Base-by-base conservation (phyloP, 73 alveolate species). In the Paramecium octaurelia region DNA sequence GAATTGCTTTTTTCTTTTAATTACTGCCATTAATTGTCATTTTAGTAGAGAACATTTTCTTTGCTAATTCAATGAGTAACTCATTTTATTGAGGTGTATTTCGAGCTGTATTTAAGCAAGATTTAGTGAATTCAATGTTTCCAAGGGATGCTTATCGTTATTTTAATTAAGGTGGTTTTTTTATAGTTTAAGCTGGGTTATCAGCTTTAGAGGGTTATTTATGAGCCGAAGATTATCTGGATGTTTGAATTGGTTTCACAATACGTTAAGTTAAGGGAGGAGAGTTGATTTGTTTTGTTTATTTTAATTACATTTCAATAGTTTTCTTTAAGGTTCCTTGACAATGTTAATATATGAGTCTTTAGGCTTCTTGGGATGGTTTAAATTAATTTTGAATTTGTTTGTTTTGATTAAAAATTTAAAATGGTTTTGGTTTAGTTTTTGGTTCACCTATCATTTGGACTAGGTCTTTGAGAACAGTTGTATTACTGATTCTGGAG, bases 91-190 rank as follows among this genome's bases (percentile, higher is more conserved):
- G 6, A 12, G 57, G 87, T 35, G 54, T 73, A 43, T 64, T 64
- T 27, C 77, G 18, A 29, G 84, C 84, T 64, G 44, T 64, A 24
- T 9, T 23, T 18, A 23, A 16, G 21, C 91, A 31, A 8, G 91
- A 43, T 46, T 80, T 44, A 43, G 57, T 21, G 54, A 80, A 18
- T 46, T 80, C 70, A 11, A 46, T 42, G 20, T 80, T 80, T 21
- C 84, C 73, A 21, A 44, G 24, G 0, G 91, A 80, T 80, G 91
- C 46, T 46, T 80, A 80, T 80, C 91, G n/a, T 18, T 71, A 80
- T 24, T 48, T 44, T 46, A 44, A 64, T 64, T 64, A 64, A 8
- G 84, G 84, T 64, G 75, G 84, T 64, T 64, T 64, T 64, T 64
- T 64, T 23, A 64, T 7, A 1, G 84, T 64, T 64, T 64, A 24